These are phyloP conservation scores for Ustulina deusta DNA, from an alignment of 2,329 filamentous ascomycete genomes.

Conservation along the genomic window DNA sequence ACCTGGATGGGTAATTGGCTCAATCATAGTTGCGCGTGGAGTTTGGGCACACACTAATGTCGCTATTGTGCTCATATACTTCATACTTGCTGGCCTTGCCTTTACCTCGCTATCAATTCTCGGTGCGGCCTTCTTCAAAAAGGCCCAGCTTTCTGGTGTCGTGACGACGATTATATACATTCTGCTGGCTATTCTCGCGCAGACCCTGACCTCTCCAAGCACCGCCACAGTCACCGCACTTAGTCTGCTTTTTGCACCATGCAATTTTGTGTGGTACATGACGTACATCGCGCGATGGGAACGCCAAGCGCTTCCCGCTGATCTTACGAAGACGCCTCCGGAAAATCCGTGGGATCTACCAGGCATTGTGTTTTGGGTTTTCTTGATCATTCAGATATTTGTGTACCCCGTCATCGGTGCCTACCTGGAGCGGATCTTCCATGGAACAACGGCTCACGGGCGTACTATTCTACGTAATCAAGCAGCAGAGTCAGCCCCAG, in stretches of 20 bases:
- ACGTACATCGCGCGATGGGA: slow-evolving; percentile 84
- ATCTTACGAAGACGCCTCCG: slow-evolving; percentile 72
- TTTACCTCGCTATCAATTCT: slow-evolving; percentile 85
- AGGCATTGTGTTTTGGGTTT: slow-evolving; percentile 81
- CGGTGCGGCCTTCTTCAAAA: slow-evolving; percentile 85
- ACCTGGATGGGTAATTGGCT: slow-evolving; percentile 85
- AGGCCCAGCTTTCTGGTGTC: slow-evolving; percentile 88
- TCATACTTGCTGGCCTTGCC: slow-evolving; percentile 80
- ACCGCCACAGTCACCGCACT: slow-evolving; percentile 76
- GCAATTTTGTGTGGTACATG: slow-evolving; percentile 87
- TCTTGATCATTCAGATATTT: slow-evolving; percentile 81
- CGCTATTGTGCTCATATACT: slow-evolving; percentile 77
- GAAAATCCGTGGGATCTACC: slow-evolving; percentile 75
- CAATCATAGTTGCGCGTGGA: slow-evolving; percentile 70
- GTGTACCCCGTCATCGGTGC: slow-evolving; percentile 81
- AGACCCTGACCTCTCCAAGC: slow-evolving; percentile 73
- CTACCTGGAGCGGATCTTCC: slow-evolving; percentile 77
- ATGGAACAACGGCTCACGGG: slow-evolving; percentile 76
- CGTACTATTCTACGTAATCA: slow-evolving; percentile 63
- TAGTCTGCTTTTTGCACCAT: slow-evolving; percentile 83
- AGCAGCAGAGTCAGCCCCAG: slow-evolving; percentile 42
- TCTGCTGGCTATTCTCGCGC: slow-evolving; percentile 83
- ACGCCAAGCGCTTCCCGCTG: slow-evolving; percentile 66
- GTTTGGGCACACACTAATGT: slow-evolving; percentile 74
- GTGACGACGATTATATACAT: slow-evolving; percentile 78